Evolutionary conservation across 1,139 yeast genomes (phyloP), one percentile per base, ranked within the genome.

Genomic region (Zygoascus sp.): DNA sequence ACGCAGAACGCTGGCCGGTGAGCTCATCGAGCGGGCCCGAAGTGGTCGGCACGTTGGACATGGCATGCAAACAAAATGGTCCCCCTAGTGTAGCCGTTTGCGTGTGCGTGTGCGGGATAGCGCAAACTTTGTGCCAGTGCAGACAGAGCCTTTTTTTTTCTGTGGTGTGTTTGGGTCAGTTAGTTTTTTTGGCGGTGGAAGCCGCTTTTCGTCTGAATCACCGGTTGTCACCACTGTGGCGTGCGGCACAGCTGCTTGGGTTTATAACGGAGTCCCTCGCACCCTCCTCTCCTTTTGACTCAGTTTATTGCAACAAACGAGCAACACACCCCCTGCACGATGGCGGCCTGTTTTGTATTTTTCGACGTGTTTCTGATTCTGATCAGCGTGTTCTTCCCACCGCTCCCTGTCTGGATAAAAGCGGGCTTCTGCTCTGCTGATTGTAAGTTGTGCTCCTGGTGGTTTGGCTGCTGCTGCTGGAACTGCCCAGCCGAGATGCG

Each of bases 341-440:
- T 23, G 44, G 36, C 37, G 25, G 50, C 49, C n/a, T 50, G 54
- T 32, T 52, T 52, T 40, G 53, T 56, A 11, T 54, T 60, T 49
- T 51, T 55, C 39, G 95, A 87, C 66, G 83, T 92, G 84, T 73
- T 87, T 54, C 68, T 86, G 55, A 94, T 87, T 21, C 72, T 87
- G 46, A 63, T 87, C 49, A 90, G 95, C n/a, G 76, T 87, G 53
- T 79, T 87, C 60, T 60, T 86, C 45, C 96, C 96, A 4, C 95
- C 95, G 4, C 69, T 87, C 28, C 90, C 95, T 9, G 96, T 88
- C 23, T 75, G 82, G 53, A 67, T 87, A 54, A 86, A 86, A 65
- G 72, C 89, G 54, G 95, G 95, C 0, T 64, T 83, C 57, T 77
- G 77, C 58, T 77, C 88, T 4, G 79, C 81, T 32, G 94, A 83